phyloP scores from a whole-genome alignment of 306 rosid species.

The Vigna radiata region DNA sequence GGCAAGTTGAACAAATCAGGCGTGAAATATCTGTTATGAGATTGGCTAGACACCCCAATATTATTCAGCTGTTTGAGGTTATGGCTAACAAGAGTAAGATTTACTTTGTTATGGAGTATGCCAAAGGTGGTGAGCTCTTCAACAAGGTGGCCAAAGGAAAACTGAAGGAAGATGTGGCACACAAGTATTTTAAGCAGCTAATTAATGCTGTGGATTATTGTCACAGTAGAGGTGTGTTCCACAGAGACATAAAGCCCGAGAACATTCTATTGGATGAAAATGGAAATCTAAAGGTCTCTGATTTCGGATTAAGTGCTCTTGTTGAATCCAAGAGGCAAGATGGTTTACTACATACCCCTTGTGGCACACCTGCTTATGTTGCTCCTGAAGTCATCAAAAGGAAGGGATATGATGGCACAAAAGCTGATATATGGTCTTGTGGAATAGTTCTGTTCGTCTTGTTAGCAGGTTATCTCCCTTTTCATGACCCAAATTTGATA shows the following conservation, averaged over 20 bases:
- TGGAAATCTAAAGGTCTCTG: slow-evolving; percentile 81
- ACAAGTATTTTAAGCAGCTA: slow-evolving; percentile 78
- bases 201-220: slow-evolving; percentile 83
- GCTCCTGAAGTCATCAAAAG: slow-evolving; percentile 89
- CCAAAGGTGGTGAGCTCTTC: slow-evolving; percentile 92
- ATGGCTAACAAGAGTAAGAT: slow-evolving; percentile 92
- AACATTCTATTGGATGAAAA: slow-evolving; percentile 84
- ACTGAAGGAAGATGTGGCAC: slow-evolving; percentile 75
- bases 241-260: slow-evolving; percentile 92
- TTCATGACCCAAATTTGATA: slow-evolving; percentile 82
- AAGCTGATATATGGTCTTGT: slow-evolving; percentile 96
- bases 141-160: slow-evolving; percentile 79
- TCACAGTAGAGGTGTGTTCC: slow-evolving; percentile 91
- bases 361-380: slow-evolving; percentile 97
- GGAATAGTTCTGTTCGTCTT: slow-evolving; percentile 86
- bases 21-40: slow-evolving; percentile 83
- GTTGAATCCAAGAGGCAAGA: slow-evolving; percentile 67
- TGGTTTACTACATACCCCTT: slow-evolving; percentile 77
- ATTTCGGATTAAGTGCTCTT: slow-evolving; percentile 90
- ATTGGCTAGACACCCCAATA: slow-evolving; percentile 77
- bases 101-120: slow-evolving; percentile 85
- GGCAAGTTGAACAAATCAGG: slow-evolving; percentile 67
- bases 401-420: slow-evolving; percentile 89
- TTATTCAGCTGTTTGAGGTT: slow-evolving; percentile 80
- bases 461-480: slow-evolving; percentile 89